Evolutionary conservation across 306 rosid genomes (phyloP), one percentile per base, ranked within the genome.

Genomic region (Ammopiptanthus mongolicus): DNA sequence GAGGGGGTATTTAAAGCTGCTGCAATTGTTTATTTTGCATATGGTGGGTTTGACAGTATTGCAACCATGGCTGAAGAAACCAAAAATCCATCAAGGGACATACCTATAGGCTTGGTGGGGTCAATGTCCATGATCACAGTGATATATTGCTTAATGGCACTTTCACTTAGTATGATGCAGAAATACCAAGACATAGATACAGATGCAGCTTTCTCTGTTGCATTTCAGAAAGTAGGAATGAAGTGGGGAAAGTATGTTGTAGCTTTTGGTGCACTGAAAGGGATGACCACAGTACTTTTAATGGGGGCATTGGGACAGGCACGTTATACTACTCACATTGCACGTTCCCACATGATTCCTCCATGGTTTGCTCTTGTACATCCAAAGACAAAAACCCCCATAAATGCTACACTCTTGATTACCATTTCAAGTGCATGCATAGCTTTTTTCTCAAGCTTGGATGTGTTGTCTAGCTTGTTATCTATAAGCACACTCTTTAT

Each of bases 331-430:
- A 87, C 90, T 73, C 97, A 92, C 61, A 90, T 90, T n/a, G 96
- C 97, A 19, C 86, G 93, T 33, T 84, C 88, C 0, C 97, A 87
- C 83, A 90, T 92, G 87, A 88, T 92, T 51, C 92, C 96, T 1
- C 97, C 93, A 14, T 90, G 88, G 92, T 88, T 92, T 81, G 87
- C 96, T 25, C 96, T 85, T 65, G 97, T 90, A 2, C 96, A 90
- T 41, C 89, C 93, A 4, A 87, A 88, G 74, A 88, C 93, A 14
- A 88, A 92, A 81, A 92, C 94, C 9, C 97, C 97, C 9, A 83
- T 92, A 11, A 85, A 92, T 21, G 96, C 97, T 39, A 90, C 97
- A 39, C 75, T 90, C 2, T 23, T 92, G 80, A 80, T 88, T 28
- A 51, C 86, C 51, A 77, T 84, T 18, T 5, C 79, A 77, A 70